A percentile compares a stretch with the other conserved stretches of the same genome.
Conservation (phyloP, 2,329 filamentous ascomycete species). For the Ambrosiella xylebori region DNA sequence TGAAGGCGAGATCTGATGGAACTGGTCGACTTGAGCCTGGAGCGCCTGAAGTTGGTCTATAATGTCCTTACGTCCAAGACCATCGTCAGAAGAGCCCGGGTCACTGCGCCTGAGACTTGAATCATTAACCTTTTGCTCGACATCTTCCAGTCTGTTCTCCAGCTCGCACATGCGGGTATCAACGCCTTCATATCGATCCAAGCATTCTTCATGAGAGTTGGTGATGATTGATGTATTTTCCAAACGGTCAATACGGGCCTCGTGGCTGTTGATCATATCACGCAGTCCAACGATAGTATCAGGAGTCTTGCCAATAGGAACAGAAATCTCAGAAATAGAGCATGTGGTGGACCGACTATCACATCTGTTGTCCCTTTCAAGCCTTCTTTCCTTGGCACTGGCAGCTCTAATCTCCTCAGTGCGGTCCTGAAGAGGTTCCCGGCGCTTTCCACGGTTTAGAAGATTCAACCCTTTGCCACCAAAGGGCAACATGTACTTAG, state of each 20-base stretch:
- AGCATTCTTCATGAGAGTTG: slow-evolving; percentile 48
- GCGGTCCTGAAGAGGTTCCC: slow-evolving; percentile 20
- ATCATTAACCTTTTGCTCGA: slow-evolving; percentile 27
- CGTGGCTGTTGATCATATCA: slow-evolving; percentile 41
- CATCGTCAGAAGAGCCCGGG: slow-evolving; percentile 27
- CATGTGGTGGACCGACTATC: slow-evolving; percentile 14
- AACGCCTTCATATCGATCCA: slow-evolving; percentile 47
- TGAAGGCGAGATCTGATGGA: slow-evolving; percentile 40
- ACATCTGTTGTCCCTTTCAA: neutral
- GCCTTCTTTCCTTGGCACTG: neutral
- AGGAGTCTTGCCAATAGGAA: slow-evolving; percentile 16
- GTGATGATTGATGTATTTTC: slow-evolving; percentile 51
- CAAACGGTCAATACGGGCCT: slow-evolving; percentile 47
- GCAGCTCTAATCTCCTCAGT: slow-evolving; percentile 13
- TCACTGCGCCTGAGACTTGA: slow-evolving; percentile 26
- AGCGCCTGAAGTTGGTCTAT: slow-evolving; percentile 33
- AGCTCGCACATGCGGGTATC: slow-evolving; percentile 54
- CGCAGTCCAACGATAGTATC: slow-evolving; percentile 29
- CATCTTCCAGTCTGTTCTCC: slow-evolving; percentile 44
- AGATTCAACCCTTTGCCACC: slow-evolving; percentile 38
- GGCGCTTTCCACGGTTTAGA: slow-evolving; percentile 24
- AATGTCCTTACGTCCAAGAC: slow-evolving; percentile 28
- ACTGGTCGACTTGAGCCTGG: slow-evolving; percentile 32
- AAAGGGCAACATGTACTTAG: slow-evolving; percentile 37
- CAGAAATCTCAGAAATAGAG: slow-evolving; percentile 14